phyloP scores from a whole-genome alignment of 2,329 filamentous ascomycete species.

The Arthrinium puccinioides region DNA sequence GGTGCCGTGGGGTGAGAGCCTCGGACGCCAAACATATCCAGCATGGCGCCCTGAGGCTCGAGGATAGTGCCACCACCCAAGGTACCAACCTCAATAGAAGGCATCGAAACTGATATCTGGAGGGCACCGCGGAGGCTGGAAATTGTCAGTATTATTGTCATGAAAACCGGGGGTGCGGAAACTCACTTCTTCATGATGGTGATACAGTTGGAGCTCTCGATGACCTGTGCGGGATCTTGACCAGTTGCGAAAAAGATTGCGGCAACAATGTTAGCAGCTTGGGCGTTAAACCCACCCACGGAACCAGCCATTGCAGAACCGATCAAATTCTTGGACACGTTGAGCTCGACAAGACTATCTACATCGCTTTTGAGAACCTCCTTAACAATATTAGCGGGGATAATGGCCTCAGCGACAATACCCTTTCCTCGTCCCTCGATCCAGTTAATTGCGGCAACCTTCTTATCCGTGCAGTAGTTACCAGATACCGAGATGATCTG shows the following conservation, averaged over 20 bases:
- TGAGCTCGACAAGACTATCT: constrained; percentile 88
- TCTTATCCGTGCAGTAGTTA: constrained; percentile 98
- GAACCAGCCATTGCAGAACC: constrained; percentile 95
- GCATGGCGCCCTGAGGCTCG: constrained; percentile 92
- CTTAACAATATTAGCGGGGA: constrained; percentile 79
- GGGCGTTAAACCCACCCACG: constrained; percentile 95
- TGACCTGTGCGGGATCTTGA: constrained; percentile 94
- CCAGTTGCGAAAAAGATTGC: constrained; percentile 93
- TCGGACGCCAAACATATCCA: constrained; percentile 88
- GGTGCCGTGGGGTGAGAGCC: constrained; percentile 85
- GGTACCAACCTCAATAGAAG: constrained; percentile 93
- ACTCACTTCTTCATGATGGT: constrained; percentile 99
- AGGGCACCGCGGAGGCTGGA: constrained; percentile 76
- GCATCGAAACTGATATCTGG: constrained; percentile 97
- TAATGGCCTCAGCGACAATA: constrained; percentile 93
- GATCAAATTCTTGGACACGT: constrained; percentile 91
- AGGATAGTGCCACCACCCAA: constrained; percentile 95
- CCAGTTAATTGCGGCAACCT: constrained; percentile 96
- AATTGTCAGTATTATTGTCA: constrained; percentile 22
- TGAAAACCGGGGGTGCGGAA: background rate
- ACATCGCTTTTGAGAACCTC: constrained; percentile 90
- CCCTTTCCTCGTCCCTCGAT: constrained; percentile 97
- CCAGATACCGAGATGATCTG: constrained; percentile 87
- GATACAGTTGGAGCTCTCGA: constrained; percentile 96
- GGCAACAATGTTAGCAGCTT: constrained; percentile 94